These are phyloP conservation scores for Dendrothele bispora DNA, from an alignment of 768 basidiomycete genomes.

Conservation along the genomic window DNA sequence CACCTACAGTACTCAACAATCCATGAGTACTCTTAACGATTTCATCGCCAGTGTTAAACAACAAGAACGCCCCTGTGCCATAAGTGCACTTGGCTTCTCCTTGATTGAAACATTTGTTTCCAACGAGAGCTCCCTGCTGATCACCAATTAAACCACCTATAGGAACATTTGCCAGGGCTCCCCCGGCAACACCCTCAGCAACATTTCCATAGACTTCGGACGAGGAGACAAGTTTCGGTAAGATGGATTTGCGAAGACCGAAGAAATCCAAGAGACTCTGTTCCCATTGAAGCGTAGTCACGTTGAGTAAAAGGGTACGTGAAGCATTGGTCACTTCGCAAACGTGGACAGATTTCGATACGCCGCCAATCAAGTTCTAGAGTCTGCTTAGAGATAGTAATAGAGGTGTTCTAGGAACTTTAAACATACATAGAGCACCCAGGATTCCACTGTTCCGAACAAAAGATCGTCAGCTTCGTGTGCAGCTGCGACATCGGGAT, in stretches of 20 bases:
- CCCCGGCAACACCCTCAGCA: conserved; percentile 61
- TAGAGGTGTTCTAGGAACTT: not conserved
- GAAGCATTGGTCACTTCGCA: conserved; percentile 96
- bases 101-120: conserved; percentile 89
- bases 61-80: conserved; percentile 93
- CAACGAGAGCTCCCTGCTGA: conserved; percentile 94
- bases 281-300: conserved; percentile 82
- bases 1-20: conserved; percentile 78
- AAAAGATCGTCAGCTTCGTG: conserved; percentile 78
- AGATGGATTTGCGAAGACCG: conserved; percentile 68
- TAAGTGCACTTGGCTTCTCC: conserved; percentile 99
- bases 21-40: conserved; percentile 87
- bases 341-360: conserved; percentile 69
- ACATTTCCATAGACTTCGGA: conserved; percentile 91
- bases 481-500: conserved; percentile 72
- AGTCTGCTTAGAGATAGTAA: conserved; percentile 3
- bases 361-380: conserved; percentile 85
- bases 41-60: conserved; percentile 91
- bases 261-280: conserved; percentile 85
- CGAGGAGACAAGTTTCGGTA: conserved; percentile 87
- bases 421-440: conserved; percentile 82
- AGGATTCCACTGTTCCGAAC: conserved; percentile 96
- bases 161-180: conserved; percentile 70
- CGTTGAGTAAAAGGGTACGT: conserved; percentile 88
- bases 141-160: conserved; percentile 97